Percentiles rank a stretch among this genome's conserved stretches.
phyloP scores from a whole-genome alignment of 495 filamentous ascomycete species.

The Astrocystis sublimbata region DNA sequence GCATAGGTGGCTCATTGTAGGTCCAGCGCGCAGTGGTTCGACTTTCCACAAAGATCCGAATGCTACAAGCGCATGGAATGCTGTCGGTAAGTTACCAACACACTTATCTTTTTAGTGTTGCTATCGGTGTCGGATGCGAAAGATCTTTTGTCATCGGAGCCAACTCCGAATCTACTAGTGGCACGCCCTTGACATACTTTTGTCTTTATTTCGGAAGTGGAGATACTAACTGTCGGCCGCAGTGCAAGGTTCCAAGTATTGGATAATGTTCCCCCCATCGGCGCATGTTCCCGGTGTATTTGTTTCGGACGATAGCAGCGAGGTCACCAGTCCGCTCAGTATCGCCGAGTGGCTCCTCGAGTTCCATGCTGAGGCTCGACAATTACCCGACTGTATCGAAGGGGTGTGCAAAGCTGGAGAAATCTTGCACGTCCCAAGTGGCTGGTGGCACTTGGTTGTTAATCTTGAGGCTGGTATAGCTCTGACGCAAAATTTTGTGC shows the following conservation, averaged over 20 bases:
- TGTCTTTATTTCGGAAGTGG: not conserved
- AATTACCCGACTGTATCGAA: slow-evolving; percentile 76
- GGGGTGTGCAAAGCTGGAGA: slow-evolving; percentile 87
- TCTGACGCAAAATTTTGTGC: slow-evolving; percentile 96
- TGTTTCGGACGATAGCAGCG: slow-evolving; percentile 87
- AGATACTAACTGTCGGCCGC: not conserved
- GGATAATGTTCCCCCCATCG: slow-evolving; percentile 83
- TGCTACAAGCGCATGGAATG: slow-evolving; percentile 87
- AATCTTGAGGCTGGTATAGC: slow-evolving; percentile 83
- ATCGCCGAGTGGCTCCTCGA: slow-evolving; percentile 94
- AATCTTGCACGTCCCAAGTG: slow-evolving; percentile 85
- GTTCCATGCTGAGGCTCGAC: slow-evolving; percentile 86
- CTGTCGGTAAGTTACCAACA: slow-evolving; percentile 51
- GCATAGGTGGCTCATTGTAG: slow-evolving; percentile 90
- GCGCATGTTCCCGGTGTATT: slow-evolving; percentile 76
- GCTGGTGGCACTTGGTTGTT: slow-evolving; percentile 97
- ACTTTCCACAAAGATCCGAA: slow-evolving; percentile 89
- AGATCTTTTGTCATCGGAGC: not conserved
- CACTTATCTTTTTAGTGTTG: not conserved
- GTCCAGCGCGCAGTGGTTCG: slow-evolving; percentile 85
- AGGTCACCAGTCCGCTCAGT: slow-evolving; percentile 91
- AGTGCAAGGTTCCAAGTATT: slow-evolving; percentile 88
- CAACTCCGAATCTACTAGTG: not conserved
- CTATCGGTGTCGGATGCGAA: not conserved
- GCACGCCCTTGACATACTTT: not conserved